Base-by-base conservation (phyloP, 2,329 filamentous ascomycete species). In the Podosphaera xanthii region DNA sequence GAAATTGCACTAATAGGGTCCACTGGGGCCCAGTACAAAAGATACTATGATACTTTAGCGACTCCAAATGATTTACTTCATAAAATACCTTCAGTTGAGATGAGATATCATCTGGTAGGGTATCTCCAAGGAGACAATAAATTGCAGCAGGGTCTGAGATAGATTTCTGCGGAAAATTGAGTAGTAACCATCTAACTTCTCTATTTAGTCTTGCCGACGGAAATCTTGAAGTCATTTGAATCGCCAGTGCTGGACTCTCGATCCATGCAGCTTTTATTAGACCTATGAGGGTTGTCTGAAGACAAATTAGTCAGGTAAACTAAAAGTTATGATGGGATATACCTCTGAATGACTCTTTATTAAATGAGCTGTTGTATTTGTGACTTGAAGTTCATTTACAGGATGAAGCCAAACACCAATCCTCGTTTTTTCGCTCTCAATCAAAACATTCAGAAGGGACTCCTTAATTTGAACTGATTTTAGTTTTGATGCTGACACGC, bases 1-100 rank as follows among this genome's bases (percentile, higher is more conserved):
- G 89, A 95, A 5, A 94, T 84, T 0, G 94, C 90, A 8, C 90
- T 92, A 62, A 95, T 85, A 0, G 92, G 92, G 67, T 95, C 95
- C 38, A 95, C 83, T 0, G 92, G 82, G 31, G 85, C 80, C 92
- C 92, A 99, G 72, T 87, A 96, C 1, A 98, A 75, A 14, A 98
- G 75, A 70, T 94, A 95, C 81, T 89, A 64, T 7, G 55, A 56
- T 65, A 57, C 2, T 63, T 73, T 66, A 73, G 67, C 58, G 62
- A 54, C n/a, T 48, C 58, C 59, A 12, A 61, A 54, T n/a, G 14
- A 42, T 33, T 31, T n/a, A n/a, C 3, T 49, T 10, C 14, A 34
- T n/a, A n/a, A 60, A 50, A 8, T 73, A 86, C 85, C 77, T 91
- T 95, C 59, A 97, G 77, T 70, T 96, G 90, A 65, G 82, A 83